These are phyloP conservation scores for Conticribra weissflogii DNA, from an alignment of 108 stramenopile species.

Conservation along the genomic window DNA sequence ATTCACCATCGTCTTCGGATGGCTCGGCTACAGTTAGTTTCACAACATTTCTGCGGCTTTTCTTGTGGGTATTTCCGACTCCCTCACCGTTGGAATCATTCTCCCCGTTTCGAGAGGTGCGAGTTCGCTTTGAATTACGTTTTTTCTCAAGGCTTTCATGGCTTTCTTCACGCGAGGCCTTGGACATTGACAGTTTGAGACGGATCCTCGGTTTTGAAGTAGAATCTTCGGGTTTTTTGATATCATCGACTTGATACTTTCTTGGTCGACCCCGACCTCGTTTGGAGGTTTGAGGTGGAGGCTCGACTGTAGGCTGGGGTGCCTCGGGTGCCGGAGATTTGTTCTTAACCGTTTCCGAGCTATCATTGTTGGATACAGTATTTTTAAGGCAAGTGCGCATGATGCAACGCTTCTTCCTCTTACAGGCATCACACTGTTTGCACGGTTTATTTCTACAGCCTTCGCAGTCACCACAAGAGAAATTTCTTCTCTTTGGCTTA, in stretches of 20 bases:
- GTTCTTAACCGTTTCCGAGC: too few relatives aligned
- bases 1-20: slow-evolving; percentile 17
- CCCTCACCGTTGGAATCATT: slow-evolving; percentile 26
- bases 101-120: slow-evolving; percentile 5
- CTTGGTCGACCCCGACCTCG: neutral
- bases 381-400: slow-evolving; percentile 24
- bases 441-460: slow-evolving; percentile 55
- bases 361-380: too few relatives aligned
- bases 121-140: slow-evolving; percentile 29
- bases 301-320: too few relatives aligned
- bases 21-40: slow-evolving; percentile 7
- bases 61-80: slow-evolving; percentile 28
- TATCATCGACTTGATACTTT: slow-evolving; percentile 29
- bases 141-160: slow-evolving; percentile 13
- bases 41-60: slow-evolving; percentile 18
- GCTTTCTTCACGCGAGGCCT: slow-evolving; percentile 8
- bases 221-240: slow-evolving; percentile 26
- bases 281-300: neutral
- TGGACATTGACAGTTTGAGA: slow-evolving; percentile 37
- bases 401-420: slow-evolving; percentile 43
- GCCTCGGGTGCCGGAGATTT: too few relatives aligned
- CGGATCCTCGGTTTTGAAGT: slow-evolving; percentile 63
- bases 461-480: slow-evolving; percentile 57
- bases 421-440: slow-evolving; percentile 49
- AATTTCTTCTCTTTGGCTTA: slow-evolving; percentile 29